Evolutionary conservation across 164 flowering plant species (phyloP).

Genomic region (Santalum album): DNA sequence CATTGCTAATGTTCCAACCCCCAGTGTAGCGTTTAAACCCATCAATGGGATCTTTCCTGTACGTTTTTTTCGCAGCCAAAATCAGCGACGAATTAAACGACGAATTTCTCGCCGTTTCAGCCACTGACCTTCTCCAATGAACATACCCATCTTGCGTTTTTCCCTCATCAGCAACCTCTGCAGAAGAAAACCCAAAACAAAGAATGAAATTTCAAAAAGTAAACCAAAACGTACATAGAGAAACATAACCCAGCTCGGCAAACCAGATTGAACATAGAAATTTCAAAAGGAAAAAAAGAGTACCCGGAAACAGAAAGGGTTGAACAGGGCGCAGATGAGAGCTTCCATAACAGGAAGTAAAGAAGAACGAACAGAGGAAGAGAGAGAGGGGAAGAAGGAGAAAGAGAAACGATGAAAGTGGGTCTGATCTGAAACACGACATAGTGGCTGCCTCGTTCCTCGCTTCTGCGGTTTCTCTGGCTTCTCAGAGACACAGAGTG

Average conservation of each 20-base stretch:
- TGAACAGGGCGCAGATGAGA: background rate
- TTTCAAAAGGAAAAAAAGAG: background rate
- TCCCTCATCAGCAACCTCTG: slow-evolving; percentile 7
- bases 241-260: background rate
- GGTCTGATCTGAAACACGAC: slow-evolving; percentile 11
- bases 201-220: background rate
- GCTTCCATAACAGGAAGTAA: background rate
- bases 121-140: slow-evolving; percentile 22
- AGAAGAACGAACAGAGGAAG: background rate
- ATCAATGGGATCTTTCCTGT: slow-evolving; percentile 35
- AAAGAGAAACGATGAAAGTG: slow-evolving; percentile 5
- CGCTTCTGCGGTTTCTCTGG: background rate
- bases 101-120: slow-evolving; percentile 9
- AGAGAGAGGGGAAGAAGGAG: background rate
- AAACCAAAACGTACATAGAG: background rate
- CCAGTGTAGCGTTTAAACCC: slow-evolving; percentile 29
- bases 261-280: background rate
- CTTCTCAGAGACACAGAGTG: background rate
- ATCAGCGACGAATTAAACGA: slow-evolving; percentile 17
- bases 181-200: background rate
- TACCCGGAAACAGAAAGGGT: background rate
- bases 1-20: slow-evolving; percentile 44
- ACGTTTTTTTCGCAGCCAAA: slow-evolving; percentile 33
- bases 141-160: slow-evolving; percentile 6
- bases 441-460: background rate